phyloP scores from a whole-genome alignment of 2,329 filamentous ascomycete species.

The Colletotrichum orbiculare region DNA sequence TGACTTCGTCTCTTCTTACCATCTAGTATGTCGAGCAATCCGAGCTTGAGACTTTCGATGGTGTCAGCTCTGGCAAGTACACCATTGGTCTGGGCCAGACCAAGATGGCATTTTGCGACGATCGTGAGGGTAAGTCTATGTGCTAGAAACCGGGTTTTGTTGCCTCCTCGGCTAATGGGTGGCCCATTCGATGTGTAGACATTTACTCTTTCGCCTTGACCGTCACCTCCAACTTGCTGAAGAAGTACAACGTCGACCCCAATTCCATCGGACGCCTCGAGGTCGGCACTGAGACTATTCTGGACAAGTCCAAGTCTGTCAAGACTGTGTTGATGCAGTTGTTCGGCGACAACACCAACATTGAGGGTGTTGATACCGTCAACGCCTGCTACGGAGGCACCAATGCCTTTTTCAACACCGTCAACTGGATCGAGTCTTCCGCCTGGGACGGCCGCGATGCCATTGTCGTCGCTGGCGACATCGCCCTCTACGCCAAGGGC shows the following conservation, averaged over 20 bases:
- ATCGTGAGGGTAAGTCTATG: constrained; percentile 77
- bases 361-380: constrained; percentile 85
- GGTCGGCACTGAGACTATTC: constrained; percentile 85
- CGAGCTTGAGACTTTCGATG: constrained; percentile 89
- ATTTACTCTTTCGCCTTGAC: constrained; percentile 90
- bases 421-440: constrained; percentile 90
- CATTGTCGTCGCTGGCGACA: constrained; percentile 84
- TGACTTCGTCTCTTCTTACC: constrained; percentile 7
- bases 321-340: constrained; percentile 91
- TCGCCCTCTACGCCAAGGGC: constrained; percentile 87
- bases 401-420: constrained; percentile 83
- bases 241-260: constrained; percentile 85
- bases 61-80: constrained; percentile 84
- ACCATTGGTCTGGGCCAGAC: constrained; percentile 92
- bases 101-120: constrained; percentile 93
- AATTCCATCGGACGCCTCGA: constrained; percentile 83
- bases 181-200: constrained; percentile 60
- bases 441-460: constrained; percentile 87
- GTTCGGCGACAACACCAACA: constrained; percentile 84
- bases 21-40: constrained; percentile 83
- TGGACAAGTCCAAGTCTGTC: constrained; percentile 93
- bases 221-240: constrained; percentile 79
- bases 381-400: constrained; percentile 91
- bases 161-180: not conserved
- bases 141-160: not conserved